Percentiles rank a stretch among this genome's conserved stretches.
Evolutionary conservation across 805 yeast species (phyloP).

Genomic region (Candida michaelii): DNA sequence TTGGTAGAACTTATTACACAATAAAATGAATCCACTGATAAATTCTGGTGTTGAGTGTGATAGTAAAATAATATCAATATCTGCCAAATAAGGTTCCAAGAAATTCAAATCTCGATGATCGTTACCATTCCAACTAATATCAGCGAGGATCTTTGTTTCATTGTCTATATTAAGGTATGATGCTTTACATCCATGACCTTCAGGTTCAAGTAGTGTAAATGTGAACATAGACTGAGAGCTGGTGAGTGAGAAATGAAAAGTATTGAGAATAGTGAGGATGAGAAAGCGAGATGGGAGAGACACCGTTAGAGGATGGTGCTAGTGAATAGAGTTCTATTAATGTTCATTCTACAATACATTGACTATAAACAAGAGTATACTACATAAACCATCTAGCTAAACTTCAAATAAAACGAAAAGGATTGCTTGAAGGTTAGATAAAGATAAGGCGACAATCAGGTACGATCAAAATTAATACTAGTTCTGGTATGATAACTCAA

Average conservation of each 20-base stretch:
- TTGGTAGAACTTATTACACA: slow-evolving; percentile 57
- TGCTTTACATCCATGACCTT: slow-evolving; percentile 35
- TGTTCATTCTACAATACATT: slow-evolving; percentile 3
- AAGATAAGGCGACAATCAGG: neutral
- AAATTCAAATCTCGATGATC: slow-evolving; percentile 31
- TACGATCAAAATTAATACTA: slow-evolving; percentile 31
- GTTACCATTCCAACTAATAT: slow-evolving; percentile 73
- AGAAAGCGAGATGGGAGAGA: too few species aligned
- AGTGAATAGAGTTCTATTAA: neutral
- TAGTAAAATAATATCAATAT: slow-evolving; percentile 69
- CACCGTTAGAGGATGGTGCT: too few species aligned
- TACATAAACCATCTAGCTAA: too few species aligned
- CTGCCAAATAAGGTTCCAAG: slow-evolving; percentile 33
- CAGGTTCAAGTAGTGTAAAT: slow-evolving; percentile 34
- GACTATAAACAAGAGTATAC: neutral
- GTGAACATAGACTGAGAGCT: slow-evolving; percentile 30
- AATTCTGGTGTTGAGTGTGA: slow-evolving; percentile 84
- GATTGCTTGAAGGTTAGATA: too few species aligned
- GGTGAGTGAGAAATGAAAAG: neutral
- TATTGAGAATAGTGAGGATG: too few species aligned
- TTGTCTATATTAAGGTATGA: slow-evolving; percentile 57
- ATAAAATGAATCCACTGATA: slow-evolving; percentile 72
- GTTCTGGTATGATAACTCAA: slow-evolving; percentile 43
- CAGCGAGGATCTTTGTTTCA: slow-evolving; percentile 57
- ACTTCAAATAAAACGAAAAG: too few species aligned